Conservation (phyloP, 306 rosid species). For the Echinosophora koreensis region DNA sequence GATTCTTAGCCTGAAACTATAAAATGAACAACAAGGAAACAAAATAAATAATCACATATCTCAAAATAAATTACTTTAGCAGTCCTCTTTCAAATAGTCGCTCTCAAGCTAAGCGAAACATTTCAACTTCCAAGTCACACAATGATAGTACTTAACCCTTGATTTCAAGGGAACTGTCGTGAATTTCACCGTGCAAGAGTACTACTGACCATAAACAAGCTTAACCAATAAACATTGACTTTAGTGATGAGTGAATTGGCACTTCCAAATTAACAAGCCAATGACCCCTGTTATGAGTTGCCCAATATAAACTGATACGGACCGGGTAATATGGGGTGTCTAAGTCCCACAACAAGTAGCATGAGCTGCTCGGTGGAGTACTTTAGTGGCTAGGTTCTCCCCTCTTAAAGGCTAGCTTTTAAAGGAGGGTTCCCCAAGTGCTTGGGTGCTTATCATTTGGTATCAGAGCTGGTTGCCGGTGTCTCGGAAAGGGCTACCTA, state of each 20-base stretch:
- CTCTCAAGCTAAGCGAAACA: constrained; percentile 14
- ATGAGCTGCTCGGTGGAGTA: too few species aligned
- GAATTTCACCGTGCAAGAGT: background rate
- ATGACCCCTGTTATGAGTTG: background rate
- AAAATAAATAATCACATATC: constrained; percentile 6
- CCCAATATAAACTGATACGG: background rate
- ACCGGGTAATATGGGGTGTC: too few species aligned
- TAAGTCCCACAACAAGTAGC: too few species aligned
- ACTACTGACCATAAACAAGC: background rate
- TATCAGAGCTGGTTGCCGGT: too few species aligned
- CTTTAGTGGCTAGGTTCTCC: too few species aligned
- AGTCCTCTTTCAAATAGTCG: constrained; percentile 32
- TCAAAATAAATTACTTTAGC: background rate
- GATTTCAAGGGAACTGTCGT: background rate
- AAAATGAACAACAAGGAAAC: constrained; percentile 25
- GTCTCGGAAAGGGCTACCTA: too few species aligned
- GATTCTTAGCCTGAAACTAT: constrained; percentile 22
- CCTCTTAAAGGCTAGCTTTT: too few species aligned
- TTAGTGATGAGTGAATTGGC: background rate
- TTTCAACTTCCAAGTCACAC: constrained; percentile 35
- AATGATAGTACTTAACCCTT: background rate
- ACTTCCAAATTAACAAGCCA: constrained; percentile 9
- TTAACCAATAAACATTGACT: constrained; percentile 5
- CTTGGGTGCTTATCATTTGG: too few species aligned
- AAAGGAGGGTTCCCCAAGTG: too few species aligned